A percentile compares a stretch with the other conserved stretches of the same genome.
Evolutionary conservation across 2,329 filamentous ascomycete species (phyloP).

Genomic region (Cytospora mali): DNA sequence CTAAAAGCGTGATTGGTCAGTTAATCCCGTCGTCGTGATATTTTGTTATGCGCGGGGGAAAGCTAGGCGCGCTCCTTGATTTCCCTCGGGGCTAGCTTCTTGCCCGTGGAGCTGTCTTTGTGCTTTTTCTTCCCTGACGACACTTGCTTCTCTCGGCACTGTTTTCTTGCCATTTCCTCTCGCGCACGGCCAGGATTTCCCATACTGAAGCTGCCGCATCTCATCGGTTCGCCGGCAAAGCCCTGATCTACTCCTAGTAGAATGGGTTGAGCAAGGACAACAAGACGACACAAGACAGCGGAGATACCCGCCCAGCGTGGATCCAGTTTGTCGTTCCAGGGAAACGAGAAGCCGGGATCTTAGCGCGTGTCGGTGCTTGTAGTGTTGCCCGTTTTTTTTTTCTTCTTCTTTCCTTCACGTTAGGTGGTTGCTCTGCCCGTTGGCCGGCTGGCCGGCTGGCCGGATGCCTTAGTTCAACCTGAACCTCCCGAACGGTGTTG

Average conservation of each 20-base stretch:
- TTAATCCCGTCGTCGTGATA: neutral
- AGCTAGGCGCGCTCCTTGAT: neutral
- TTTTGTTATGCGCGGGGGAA: neutral
- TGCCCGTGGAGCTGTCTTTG: neutral
- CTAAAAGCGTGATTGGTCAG: slow-evolving; percentile 7
- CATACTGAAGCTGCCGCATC: neutral
- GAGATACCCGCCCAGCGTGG: neutral
- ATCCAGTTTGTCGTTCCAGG: neutral
- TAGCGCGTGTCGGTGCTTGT: neutral
- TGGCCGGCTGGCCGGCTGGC: too few species aligned
- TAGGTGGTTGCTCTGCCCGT: too few species aligned
- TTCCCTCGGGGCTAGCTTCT: neutral
- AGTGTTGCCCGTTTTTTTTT: neutral
- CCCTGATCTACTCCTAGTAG: neutral
- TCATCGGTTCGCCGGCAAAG: neutral
- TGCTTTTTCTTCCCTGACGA: neutral
- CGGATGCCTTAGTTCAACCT: neutral
- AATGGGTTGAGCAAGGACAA: neutral
- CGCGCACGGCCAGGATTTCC: neutral
- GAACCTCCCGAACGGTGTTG: neutral
- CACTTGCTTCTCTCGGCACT: neutral
- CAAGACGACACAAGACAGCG: neutral
- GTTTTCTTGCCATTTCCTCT: neutral
- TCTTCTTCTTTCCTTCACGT: neutral
- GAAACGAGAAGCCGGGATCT: neutral